Base-by-base conservation (phyloP, 371 early-diverging fungal genomes). In the Rhizopus arrhizus region DNA sequence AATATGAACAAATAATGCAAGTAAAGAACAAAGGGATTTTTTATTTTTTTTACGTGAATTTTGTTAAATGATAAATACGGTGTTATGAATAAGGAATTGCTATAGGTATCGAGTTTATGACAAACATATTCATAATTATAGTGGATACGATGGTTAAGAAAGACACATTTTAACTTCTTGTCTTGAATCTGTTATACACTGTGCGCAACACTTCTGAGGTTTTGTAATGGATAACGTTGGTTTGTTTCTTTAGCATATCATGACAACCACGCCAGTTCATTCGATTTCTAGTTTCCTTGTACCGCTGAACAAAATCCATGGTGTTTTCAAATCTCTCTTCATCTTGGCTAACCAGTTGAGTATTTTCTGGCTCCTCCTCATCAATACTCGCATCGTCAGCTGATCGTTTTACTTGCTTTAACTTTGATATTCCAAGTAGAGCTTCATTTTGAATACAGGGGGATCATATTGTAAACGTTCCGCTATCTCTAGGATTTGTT, bases 251-350 rank as follows among this genome's bases (percentile, higher is more conserved):
- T 38, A 57, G 49, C 49, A 57, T 57, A 48, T 57, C 48, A 48
- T 57, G 48, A 57, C 57, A 57, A 57, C 57, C 57, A 57, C 49
- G 57, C 48, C 57, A 57, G 57, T 57, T 57, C 57, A 57, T 57
- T 48, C 57, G 47, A 47, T 35, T 57, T 48, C 57, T 57, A 57
- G 57, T 57, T 57, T 48, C 57, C 40, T 48, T 57, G 49, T 57
- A 57, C 28, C 40, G 57, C 49, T 36, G 35, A 57, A 57, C 57
- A 48, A 57, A 57, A 57, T 57, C 49, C 48, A 57, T 57, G 47
- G 57, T 57, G 49, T 57, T 57, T 57, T 57, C 29, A 48, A 57
- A 48, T 48, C 49, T 57, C 49, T 57, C 57, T 57, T 57, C 47
- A 57, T 57, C 57, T 57, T 57, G 57, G 49, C 57, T 57, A 48